phyloP scores from a whole-genome alignment of 164 flowering plant genomes.

The Umbellularia californica region DNA sequence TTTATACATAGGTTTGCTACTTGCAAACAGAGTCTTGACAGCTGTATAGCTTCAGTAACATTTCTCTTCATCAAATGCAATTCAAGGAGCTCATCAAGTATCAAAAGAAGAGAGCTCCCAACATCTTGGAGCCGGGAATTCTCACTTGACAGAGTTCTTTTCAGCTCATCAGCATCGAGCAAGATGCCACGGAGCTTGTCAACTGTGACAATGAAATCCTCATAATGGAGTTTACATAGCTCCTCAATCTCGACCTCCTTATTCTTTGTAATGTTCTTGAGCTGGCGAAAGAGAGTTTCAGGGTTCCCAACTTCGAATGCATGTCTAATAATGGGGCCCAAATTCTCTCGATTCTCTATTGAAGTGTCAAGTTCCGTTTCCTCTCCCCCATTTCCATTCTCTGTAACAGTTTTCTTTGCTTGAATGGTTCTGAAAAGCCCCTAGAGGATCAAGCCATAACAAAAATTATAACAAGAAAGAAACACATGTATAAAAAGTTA shows the following conservation, averaged over 20 bases:
- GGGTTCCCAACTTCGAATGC: slow-evolving; percentile 81
- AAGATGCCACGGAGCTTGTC: slow-evolving; percentile 92
- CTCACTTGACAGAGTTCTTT: slow-evolving; percentile 64
- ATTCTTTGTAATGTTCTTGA: slow-evolving; percentile 62
- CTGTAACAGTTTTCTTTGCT: slow-evolving; percentile 48
- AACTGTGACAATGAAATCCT: slow-evolving; percentile 83
- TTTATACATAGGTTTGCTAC: slow-evolving; percentile 66
- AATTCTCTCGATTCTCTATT: slow-evolving; percentile 73
- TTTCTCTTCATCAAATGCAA: slow-evolving; percentile 66
- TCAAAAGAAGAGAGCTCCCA: slow-evolving; percentile 56
- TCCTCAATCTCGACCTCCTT: slow-evolving; percentile 95
- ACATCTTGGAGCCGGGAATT: slow-evolving; percentile 75
- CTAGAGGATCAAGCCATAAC: background rate
- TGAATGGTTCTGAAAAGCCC: slow-evolving; percentile 33
- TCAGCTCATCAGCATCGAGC: slow-evolving; percentile 89
- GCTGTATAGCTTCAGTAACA: slow-evolving; percentile 63
- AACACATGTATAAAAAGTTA: no score
- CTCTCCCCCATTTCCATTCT: slow-evolving; percentile 69
- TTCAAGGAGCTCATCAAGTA: slow-evolving; percentile 77
- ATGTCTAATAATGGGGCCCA: slow-evolving; percentile 71
- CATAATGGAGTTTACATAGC: slow-evolving; percentile 84
- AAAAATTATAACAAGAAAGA: no score
- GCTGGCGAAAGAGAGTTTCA: slow-evolving; percentile 67
- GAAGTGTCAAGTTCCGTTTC: slow-evolving; percentile 60
- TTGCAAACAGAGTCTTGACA: slow-evolving; percentile 54